A percentile compares a stretch with the other conserved stretches of the same genome.
Conservation (phyloP, 768 basidiomycete species). For the Tubosaeta sp. region DNA sequence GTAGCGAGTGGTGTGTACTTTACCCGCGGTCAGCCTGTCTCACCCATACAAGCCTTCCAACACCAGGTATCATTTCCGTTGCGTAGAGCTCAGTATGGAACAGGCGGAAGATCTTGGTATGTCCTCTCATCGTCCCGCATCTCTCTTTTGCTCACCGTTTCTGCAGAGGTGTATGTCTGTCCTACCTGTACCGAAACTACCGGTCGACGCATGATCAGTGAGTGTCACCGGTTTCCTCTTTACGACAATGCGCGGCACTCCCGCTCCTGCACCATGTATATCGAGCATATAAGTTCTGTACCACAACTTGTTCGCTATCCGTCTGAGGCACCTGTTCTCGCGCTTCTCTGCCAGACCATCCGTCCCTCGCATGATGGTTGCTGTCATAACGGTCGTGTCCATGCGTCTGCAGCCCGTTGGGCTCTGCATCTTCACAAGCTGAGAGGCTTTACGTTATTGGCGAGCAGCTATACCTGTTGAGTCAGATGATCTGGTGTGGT, state of each 20-base stretch:
- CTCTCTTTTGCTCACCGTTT: slow-evolving; percentile 13
- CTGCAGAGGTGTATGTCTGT: slow-evolving; percentile 57
- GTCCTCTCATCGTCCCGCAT: slow-evolving; percentile 28
- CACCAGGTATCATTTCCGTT: slow-evolving; percentile 82
- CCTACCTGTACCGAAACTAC: slow-evolving; percentile 54
- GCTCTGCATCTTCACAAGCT: slow-evolving; percentile 30
- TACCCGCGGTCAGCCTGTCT: neutral
- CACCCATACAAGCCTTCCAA: slow-evolving; percentile 2
- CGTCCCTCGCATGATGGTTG: slow-evolving; percentile 26
- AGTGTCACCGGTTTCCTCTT: slow-evolving; percentile 47
- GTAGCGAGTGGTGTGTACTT: slow-evolving; percentile 61
- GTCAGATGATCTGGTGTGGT: slow-evolving; percentile 34
- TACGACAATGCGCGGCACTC: slow-evolving; percentile 25
- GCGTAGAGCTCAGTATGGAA: slow-evolving; percentile 56
- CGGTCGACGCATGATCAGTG: slow-evolving; percentile 68
- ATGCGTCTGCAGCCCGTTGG: slow-evolving; percentile 19
- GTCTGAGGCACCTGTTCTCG: slow-evolving; percentile 30
- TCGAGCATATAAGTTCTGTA: slow-evolving; percentile 36
- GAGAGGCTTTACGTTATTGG: slow-evolving; percentile 33
- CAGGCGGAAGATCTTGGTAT: slow-evolving; percentile 77
- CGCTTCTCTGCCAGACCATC: slow-evolving; percentile 33
- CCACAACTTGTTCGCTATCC: slow-evolving; percentile 33
- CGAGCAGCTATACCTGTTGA: slow-evolving; percentile 34
- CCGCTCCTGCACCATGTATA: slow-evolving; percentile 28
- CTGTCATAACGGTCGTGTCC: slow-evolving; percentile 31